Percentiles rank a stretch among this genome's conserved stretches.
Evolutionary conservation across 2,329 filamentous ascomycete species (phyloP).

Genomic region (Nemania diffusa): DNA sequence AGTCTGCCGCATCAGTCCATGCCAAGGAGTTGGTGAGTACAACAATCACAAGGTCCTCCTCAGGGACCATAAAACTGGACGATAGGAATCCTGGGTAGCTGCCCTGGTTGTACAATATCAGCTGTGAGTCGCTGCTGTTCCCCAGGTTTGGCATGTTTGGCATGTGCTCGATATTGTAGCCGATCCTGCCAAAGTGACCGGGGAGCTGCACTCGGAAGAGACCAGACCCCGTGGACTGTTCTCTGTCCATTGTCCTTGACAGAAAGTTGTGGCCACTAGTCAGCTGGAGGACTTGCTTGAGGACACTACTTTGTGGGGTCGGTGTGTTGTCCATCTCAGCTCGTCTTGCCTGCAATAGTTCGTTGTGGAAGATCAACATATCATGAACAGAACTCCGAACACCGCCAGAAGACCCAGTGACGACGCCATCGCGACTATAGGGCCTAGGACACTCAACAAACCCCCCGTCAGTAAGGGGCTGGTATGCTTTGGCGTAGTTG

Average conservation of each 20-base stretch:
- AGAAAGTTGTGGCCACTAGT: neutral
- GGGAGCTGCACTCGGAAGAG: neutral
- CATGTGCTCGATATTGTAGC: neutral
- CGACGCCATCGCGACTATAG: neutral
- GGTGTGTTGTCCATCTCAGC: neutral
- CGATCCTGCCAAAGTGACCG: neutral
- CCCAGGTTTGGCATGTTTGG: neutral
- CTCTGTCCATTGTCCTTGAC: neutral
- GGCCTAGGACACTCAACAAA: neutral
- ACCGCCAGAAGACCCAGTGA: neutral
- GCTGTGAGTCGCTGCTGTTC: neutral
- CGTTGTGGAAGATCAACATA: neutral
- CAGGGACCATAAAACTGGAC: neutral
- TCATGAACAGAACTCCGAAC: neutral
- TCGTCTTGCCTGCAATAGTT: neutral
- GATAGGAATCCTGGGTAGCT: slow-evolving; percentile 1
- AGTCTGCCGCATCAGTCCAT: neutral
- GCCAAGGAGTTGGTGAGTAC: slow-evolving; percentile 1
- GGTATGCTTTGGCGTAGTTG: neutral
- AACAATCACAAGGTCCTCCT: neutral
- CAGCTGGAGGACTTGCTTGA: neutral
- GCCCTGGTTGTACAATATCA: neutral
- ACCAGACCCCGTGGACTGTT: neutral
- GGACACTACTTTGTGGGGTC: neutral
- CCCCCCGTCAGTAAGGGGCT: neutral